Base-by-base conservation (phyloP, 129 eudicot species). In the Dittrichia graveolens region DNA sequence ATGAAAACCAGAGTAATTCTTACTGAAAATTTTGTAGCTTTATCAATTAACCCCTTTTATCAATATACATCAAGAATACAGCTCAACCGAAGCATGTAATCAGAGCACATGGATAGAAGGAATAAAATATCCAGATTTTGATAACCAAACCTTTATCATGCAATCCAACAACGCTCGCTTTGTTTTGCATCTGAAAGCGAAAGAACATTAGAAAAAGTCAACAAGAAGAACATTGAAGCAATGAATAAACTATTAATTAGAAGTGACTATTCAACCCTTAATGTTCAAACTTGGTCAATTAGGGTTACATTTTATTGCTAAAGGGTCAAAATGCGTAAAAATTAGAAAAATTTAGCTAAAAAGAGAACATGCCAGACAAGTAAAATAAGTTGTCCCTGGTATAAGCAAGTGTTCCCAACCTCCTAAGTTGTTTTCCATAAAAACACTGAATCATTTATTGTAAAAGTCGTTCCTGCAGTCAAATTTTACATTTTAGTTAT, bases 131-230 rank as follows among this genome's bases (percentile, higher is more conserved):
- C 41, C 5, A 56, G 9, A 8, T 42, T 42, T 31, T 31, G 11
- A 64, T 15, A 47, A 58, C 35, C 86, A 70, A 58, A 95, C 99
- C 99, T 95, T 95, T 95, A 83, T 95, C 99, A 71, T 95, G 99
- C 85, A 95, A 80, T 60, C 99, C 99, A 64, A 86, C 83, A 19
- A 90, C 57, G 58, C 94, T 86, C 35, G 99, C 74, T 79, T 77
- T 90, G 84, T 86, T 94, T 47, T 57, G 66, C 50, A 94, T 71
- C 98, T 94, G 91, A 72, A 70, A 14, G 40, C 16, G 15, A 50
- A 61, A 18, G 65, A 74, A 73, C 14, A 77, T 71, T 60, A 75
- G 43, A 9, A 79, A 15, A 48, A 37, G 45, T 63, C 54, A 56
- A 37, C 9, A 11, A 56, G 48, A 54, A 63, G 44, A 67, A 52